Base-by-base conservation (phyloP, 108 stramenopile genomes). In the Conticribra weissflogii region DNA sequence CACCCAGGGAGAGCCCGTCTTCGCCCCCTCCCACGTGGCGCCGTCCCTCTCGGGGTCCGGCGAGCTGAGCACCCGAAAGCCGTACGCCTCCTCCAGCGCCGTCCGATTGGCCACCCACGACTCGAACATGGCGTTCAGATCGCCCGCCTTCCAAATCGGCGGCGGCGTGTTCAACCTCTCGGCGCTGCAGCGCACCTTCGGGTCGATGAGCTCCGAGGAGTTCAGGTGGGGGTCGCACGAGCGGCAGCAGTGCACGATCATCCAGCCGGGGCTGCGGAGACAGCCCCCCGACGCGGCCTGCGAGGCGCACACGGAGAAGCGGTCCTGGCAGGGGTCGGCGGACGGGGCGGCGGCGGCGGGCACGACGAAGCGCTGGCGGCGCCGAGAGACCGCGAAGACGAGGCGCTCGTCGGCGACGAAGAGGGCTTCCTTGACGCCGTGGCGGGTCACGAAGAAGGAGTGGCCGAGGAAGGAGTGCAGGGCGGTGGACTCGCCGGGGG, bases 181-280 rank as follows among this genome's bases (percentile, higher is more conserved):
- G 45, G 63, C 74, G 22, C 67, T 74, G 68, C 84, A 85, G 56
- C 87, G 66, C 36, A 73, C 72, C 47, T 69, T 72, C 31, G 82
- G 68, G 70, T 83, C 81, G 51, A 88, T 73, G 14, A 88, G 55
- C 34, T 66, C 52, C 24, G 53, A 71, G 15, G 86, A 73, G 64
- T 84, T 74, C 63, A 87, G 52, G 17, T 80, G 66, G 0, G 74
- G 67, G 62, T 87, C 81, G 54, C 87, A 88, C 15, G 78, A 80
- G 45, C 81, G 58, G 54, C 84, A 83, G 51, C 87, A 88, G 55
- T 85, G 79, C 2, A 85, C 84, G 51, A 88, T 88, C 84, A 85
- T 85, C 84, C 84, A 88, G 32, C 83, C 84, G 3, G 84, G 84
- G 30, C 60, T 34, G 16, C 54, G 21, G 49, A 29, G 31, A 50